Evolutionary conservation across 1,284 basidiomycete genomes (phyloP).

Genomic region (Prillingera fragicola): DNA sequence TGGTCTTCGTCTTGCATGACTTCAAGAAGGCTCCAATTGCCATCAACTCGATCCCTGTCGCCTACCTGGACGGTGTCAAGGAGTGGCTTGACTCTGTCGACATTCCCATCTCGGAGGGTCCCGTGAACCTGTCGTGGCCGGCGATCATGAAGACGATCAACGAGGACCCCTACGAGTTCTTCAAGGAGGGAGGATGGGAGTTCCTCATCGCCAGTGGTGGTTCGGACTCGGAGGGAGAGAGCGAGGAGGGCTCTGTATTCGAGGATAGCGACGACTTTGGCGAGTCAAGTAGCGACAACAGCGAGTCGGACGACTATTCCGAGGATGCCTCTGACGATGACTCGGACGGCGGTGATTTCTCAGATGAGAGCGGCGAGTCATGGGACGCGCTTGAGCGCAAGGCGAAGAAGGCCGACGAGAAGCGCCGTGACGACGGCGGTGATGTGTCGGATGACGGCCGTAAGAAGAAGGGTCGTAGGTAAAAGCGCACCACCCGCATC

Average conservation of each 20-base stretch:
- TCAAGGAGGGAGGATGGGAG: conserved; percentile 89
- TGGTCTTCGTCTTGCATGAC: conserved; percentile 94
- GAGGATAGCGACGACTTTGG: conserved; percentile 42
- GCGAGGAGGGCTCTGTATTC: conserved; percentile 74
- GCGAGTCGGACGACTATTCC: conserved; percentile 60
- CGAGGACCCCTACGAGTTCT: conserved; percentile 92
- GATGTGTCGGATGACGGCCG: conserved; percentile 35
- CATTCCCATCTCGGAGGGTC: conserved; percentile 91
- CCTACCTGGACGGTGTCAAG: conserved; percentile 89
- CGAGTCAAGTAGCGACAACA: conserved; percentile 41
- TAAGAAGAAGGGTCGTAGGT: conserved; percentile 28
- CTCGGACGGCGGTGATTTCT: conserved; percentile 54
- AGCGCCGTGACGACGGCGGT: conserved; percentile 24
- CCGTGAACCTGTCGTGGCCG: conserved; percentile 96
- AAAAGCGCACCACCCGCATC: no score
- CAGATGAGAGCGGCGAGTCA: conserved; percentile 64
- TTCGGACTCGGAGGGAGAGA: conserved; percentile 64
- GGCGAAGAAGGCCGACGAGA: conserved; percentile 55
- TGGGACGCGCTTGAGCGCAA: conserved; percentile 94
- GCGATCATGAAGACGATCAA: conserved; percentile 98
- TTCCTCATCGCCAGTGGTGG: conserved; percentile 72
- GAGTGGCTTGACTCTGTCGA: conserved; percentile 99
- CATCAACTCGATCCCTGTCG: conserved; percentile 89
- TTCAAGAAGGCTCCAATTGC: conserved; percentile 87
- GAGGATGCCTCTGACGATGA: no score